Percentiles rank a stretch among this genome's conserved stretches.
These are phyloP conservation scores for Trichoderma sp. DNA, from an alignment of 2,329 filamentous ascomycete species.

Conservation along the genomic window DNA sequence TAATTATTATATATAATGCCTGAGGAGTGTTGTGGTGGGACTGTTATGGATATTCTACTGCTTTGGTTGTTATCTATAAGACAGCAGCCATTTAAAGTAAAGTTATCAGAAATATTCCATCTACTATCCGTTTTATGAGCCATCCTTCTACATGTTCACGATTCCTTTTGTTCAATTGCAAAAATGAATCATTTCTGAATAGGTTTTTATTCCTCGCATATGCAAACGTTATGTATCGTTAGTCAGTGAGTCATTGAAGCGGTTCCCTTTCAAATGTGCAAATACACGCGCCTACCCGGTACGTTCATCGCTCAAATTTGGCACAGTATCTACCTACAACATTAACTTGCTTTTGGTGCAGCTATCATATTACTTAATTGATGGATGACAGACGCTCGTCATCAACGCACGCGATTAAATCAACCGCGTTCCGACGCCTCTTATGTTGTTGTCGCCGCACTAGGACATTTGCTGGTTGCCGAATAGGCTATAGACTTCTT, in stretches of 20 bases:
- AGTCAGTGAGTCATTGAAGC: background rate
- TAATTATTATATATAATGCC: constrained; percentile 29
- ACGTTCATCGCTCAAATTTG: background rate
- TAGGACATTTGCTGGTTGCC: background rate
- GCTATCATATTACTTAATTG: background rate
- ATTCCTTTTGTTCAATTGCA: background rate
- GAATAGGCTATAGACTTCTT: background rate
- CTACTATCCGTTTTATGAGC: background rate
- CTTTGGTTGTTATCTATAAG: background rate
- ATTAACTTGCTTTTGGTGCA: background rate
- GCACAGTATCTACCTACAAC: background rate
- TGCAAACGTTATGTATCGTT: background rate
- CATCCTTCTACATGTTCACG: background rate
- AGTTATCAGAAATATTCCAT: background rate
- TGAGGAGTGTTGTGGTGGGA: background rate
- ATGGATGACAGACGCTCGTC: too few relatives aligned
- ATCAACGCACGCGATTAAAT: background rate
- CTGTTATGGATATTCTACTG: background rate
- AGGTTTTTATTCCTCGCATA: background rate
- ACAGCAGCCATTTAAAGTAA: background rate
- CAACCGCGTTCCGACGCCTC: background rate
- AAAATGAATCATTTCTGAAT: background rate
- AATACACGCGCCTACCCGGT: background rate
- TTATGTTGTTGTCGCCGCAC: background rate
- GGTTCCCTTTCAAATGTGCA: background rate